Base-by-base conservation (phyloP, 441 rosid genomes). In the Arabidopsis lyrata region DNA sequence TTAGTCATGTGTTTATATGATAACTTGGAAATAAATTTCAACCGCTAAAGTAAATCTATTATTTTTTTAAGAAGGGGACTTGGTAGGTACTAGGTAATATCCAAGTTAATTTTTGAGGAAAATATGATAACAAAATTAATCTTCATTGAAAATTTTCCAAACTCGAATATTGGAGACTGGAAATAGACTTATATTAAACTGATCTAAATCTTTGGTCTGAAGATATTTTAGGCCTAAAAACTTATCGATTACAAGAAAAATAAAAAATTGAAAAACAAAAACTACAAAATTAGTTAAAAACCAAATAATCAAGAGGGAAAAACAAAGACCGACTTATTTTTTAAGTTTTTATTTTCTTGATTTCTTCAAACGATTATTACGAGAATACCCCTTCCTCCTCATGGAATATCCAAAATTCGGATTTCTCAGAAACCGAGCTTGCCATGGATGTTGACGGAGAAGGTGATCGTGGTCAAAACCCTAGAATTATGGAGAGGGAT, bases 401-500 rank as follows among this genome's bases (percentile, higher is more conserved):
- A 45, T 50, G 62, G 67, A 64, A 57, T 57, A 77, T 71, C 80
- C 67, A 41, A 71, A 65, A 47, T 22, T 71, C 27, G 68, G 63
- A 58, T 39, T 31, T 48, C 53, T 50, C 13, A 52, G 55, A 41
- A 52, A 24, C 60, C 20, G 39, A 62, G 61, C 70, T 63, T 76
- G 56, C 53, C 35, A 71, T 71, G 76, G 42, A 66, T 29, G 78
- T 75, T 13, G 60, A 72, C 41, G 64, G 63, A 78, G 76, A 68
- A 70, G 70, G 35, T 71, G 81, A 68, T 66, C 75, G 72, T 55
- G 69, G 75, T 22, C 68, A 56, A 72, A 88, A 69, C 66, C 77
- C 64, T 56, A 47, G 13, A n/a, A 74, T 7, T 34, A 47, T 50
- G 64, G 79, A 77, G 66, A 79, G 81, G 80, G 87, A 44, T 32